Percentiles rank a stretch among this genome's conserved stretches.
Evolutionary conservation across 345 rosid genomes (phyloP).

Genomic region (Pelargonium nanum): DNA sequence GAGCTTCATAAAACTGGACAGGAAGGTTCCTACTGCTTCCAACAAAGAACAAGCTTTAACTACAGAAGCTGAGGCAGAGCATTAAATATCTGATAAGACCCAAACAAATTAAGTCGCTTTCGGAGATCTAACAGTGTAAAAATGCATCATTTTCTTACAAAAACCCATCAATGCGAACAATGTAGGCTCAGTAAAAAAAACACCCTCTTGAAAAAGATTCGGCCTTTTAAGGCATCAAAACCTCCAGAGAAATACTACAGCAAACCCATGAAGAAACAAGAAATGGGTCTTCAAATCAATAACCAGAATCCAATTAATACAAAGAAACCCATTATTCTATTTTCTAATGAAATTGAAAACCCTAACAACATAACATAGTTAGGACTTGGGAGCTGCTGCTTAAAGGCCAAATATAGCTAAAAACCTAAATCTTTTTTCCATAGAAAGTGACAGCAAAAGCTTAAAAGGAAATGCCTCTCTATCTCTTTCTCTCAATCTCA

Average conservation of each 20-base stretch:
- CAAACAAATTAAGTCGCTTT: constrained; percentile 24
- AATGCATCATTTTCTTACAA: constrained; percentile 27
- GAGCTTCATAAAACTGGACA: too few species aligned
- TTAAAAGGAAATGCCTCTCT: constrained; percentile 14
- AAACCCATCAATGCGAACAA: constrained; percentile 33
- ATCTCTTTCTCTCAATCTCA: not conserved
- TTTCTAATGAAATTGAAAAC: constrained; percentile 17
- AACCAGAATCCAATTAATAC: constrained; percentile 15
- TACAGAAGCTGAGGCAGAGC: constrained; percentile 22
- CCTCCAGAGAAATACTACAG: constrained; percentile 9
- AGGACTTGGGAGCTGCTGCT: not conserved
- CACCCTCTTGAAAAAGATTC: constrained; percentile 15
- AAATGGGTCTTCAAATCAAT: constrained; percentile 13
- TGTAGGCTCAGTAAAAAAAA: constrained; percentile 16
- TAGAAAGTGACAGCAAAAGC: constrained; percentile 3
- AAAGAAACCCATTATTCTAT: constrained; percentile 24
- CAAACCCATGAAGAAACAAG: constrained; percentile 7
- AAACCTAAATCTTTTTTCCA: not conserved
- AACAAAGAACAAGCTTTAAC: constrained; percentile 17
- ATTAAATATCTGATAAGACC: constrained; percentile 29
- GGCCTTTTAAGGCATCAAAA: constrained; percentile 22
- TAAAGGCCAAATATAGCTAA: not conserved
- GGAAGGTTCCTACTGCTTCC: constrained; percentile 17
- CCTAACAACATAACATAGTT: constrained; percentile 1
- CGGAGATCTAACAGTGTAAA: constrained; percentile 24